Conservation (phyloP, 352 stramenopile genomes). For the Saprolegnia parasitica region DNA sequence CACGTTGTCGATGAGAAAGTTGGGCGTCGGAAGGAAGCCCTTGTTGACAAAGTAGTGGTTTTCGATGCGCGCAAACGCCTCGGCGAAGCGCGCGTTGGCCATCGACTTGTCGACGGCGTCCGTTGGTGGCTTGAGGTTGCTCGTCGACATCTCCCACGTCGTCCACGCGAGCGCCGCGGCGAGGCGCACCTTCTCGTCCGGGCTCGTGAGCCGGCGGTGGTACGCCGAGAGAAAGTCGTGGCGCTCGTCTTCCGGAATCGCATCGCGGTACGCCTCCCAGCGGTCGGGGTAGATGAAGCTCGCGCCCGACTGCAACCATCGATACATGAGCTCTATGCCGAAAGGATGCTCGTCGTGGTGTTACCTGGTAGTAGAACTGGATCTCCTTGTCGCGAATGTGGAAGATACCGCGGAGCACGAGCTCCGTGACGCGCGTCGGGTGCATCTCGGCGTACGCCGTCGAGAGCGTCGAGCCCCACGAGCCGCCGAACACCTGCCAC, state of each 20-base stretch:
- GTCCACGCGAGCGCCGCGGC: conserved; percentile 86
- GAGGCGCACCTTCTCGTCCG: conserved; percentile 77
- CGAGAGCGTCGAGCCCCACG: conserved; percentile 91
- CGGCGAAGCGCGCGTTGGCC: conserved; percentile 72
- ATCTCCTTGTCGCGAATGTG: conserved; percentile 87
- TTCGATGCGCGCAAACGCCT: conserved; percentile 90
- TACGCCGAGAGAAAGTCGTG: conserved; percentile 82
- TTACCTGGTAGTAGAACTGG: conserved; percentile 89
- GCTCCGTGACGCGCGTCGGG: conserved; percentile 68
- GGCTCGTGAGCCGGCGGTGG: conserved; percentile 80
- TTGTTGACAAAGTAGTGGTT: conserved; percentile 92
- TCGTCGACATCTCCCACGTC: conserved; percentile 87
- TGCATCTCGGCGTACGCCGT: conserved; percentile 90
- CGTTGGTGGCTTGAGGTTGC: conserved; percentile 66
- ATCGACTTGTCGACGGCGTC: conserved; percentile 74
- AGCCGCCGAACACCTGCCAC: conserved; percentile 93
- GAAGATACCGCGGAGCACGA: conserved; percentile 93
- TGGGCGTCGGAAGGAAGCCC: conserved; percentile 84
- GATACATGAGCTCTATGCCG: not conserved
- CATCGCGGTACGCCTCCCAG: conserved; percentile 85
- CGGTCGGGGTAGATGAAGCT: conserved; percentile 88
- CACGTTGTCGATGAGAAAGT: conserved; percentile 85
- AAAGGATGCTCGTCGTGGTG: not conserved
- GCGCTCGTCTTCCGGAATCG: conserved; percentile 83
- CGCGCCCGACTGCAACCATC: conserved; percentile 47